phyloP scores from a whole-genome alignment of 78 protist species.

The Polysphondylium violaceum region DNA sequence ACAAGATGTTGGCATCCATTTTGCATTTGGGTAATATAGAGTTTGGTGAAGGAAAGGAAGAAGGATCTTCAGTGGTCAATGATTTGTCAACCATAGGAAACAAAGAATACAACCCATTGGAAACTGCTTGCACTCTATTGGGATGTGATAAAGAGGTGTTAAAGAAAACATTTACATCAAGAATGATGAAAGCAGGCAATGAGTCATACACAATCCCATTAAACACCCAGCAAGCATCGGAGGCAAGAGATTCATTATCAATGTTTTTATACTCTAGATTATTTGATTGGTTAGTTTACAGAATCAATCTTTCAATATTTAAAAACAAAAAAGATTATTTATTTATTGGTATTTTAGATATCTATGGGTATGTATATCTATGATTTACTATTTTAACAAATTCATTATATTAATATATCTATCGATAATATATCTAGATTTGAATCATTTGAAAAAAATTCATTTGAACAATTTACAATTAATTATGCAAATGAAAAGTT shows the following conservation, averaged over 20 bases:
- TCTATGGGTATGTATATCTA: constrained; percentile 95
- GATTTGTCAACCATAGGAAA: neutral
- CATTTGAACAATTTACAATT: constrained; percentile 95
- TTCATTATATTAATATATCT: neutral
- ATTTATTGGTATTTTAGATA: constrained; percentile 96
- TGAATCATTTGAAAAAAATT: constrained; percentile 72
- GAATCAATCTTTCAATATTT: constrained; percentile 38
- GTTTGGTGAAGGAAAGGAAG: constrained; percentile 29
- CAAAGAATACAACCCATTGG: constrained; percentile 16
- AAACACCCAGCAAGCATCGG: constrained; percentile 31
- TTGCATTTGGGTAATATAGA: constrained; percentile 87
- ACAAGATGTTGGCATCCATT: constrained; percentile 74
- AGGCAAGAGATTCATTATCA: constrained; percentile 79
- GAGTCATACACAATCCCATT: constrained; percentile 40
- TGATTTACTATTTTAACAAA: neutral
- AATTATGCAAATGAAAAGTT: constrained; percentile 95
- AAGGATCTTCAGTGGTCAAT: neutral
- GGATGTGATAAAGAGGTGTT: neutral
- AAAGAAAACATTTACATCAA: constrained; percentile 11
- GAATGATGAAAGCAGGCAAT: constrained; percentile 67
- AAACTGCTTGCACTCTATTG: constrained; percentile 6
- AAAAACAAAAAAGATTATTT: constrained; percentile 19
- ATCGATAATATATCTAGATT: neutral
- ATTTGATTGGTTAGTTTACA: constrained; percentile 84
- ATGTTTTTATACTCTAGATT: constrained; percentile 53